Evolutionary conservation across 78 protist species (phyloP).

Genomic region (Bigelowiella natans): DNA sequence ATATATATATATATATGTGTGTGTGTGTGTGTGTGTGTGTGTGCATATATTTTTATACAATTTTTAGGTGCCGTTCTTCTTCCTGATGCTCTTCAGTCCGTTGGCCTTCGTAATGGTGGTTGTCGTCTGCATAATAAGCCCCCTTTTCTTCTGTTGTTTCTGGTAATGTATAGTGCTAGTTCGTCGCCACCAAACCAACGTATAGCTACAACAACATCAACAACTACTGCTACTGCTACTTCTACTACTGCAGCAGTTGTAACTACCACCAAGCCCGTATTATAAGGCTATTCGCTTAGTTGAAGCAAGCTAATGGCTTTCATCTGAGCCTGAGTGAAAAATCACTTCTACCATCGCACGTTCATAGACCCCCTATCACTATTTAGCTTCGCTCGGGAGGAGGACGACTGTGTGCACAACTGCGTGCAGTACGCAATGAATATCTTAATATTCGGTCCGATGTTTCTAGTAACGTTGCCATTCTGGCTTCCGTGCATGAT

Average conservation of each 20-base stretch:
- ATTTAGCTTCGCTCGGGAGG: background rate
- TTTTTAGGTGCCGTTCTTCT: background rate
- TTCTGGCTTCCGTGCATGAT: background rate
- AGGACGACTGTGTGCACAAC: no score
- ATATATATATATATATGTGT: background rate
- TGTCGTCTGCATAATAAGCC: background rate
- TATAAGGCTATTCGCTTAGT: background rate
- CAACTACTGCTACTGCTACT: background rate
- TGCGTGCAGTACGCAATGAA: no score
- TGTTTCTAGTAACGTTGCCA: background rate
- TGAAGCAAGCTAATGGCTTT: background rate
- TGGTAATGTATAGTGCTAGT: background rate
- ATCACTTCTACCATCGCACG: background rate
- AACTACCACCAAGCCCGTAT: background rate
- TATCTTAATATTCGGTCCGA: background rate
- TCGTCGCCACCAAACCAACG: background rate
- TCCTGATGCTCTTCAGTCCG: background rate
- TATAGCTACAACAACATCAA: background rate
- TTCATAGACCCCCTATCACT: background rate
- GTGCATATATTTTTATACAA: background rate
- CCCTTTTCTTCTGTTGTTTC: background rate
- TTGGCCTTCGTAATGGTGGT: background rate
- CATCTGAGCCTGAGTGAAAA: no score
- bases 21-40: background rate
- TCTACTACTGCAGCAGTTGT: background rate